These are phyloP conservation scores for Cryptosporidium parvum DNA, from an alignment of 169 alveolate species.

Conservation along the genomic window DNA sequence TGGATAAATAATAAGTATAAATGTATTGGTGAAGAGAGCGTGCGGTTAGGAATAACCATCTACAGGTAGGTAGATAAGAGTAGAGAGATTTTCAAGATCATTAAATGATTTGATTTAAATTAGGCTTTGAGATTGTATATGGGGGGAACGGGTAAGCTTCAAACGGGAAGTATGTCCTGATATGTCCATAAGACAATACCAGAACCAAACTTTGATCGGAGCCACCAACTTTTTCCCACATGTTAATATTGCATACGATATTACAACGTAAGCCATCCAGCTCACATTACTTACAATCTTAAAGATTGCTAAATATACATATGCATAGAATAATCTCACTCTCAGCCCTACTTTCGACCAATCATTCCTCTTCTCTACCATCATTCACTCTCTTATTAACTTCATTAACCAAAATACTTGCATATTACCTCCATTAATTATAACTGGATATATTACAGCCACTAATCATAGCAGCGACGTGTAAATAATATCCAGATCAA, in stretches of 20 bases:
- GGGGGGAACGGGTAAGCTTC: conserved; percentile 77
- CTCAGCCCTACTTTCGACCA: neutral
- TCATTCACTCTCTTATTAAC: neutral
- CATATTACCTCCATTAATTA: neutral
- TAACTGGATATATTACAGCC: neutral
- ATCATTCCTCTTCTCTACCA: neutral
- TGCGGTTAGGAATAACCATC: neutral
- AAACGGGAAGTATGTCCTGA: conserved; percentile 13
- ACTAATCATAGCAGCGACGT: neutral
- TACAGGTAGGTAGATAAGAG: neutral
- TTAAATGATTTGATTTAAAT: too few relatives aligned
- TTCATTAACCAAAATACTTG: neutral
- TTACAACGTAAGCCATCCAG: neutral
- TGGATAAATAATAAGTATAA: too few relatives aligned
- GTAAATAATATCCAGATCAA: neutral
- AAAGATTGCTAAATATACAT: neutral
- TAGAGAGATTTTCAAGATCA: neutral
- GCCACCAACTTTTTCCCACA: conserved; percentile 74
- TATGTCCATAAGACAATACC: conserved; percentile 36
- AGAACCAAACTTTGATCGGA: neutral
- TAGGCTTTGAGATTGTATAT: conserved; percentile 15
- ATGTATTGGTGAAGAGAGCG: neutral
- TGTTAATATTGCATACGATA: conserved; percentile 36
- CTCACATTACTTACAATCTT: conserved; percentile 2
- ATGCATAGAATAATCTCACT: neutral